phyloP scores from a whole-genome alignment of 345 rosid species.

The Eutrema heterophyllum region DNA sequence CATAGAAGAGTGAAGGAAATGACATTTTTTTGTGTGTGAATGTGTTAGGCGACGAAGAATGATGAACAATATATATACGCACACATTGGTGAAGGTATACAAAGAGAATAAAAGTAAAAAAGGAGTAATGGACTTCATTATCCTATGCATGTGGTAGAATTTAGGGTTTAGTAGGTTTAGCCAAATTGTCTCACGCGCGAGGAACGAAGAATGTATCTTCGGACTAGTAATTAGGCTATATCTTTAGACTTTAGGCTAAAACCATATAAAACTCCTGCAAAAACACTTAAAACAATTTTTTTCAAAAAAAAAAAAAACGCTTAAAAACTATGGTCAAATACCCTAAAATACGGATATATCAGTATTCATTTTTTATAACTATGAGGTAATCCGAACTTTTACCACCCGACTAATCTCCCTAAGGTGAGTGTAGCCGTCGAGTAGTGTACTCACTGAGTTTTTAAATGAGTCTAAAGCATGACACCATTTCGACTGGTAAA shows the following conservation, averaged over 20 bases:
- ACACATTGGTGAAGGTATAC: not conserved
- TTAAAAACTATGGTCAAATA: too few relatives aligned
- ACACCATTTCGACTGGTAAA: too few relatives aligned
- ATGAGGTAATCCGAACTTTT: too few relatives aligned
- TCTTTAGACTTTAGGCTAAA: not conserved
- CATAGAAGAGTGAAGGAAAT: not conserved
- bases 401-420: too few relatives aligned
- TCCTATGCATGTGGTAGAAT: conserved; percentile 9
- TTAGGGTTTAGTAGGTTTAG: conserved; percentile 21
- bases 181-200: conserved; percentile 23
- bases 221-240: not conserved
- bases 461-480: too few relatives aligned
- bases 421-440: too few relatives aligned
- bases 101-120: conserved; percentile 1
- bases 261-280: too few relatives aligned
- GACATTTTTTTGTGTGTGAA: conserved; percentile 8
- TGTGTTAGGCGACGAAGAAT: not conserved
- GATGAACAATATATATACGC: not conserved
- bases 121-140: conserved; percentile 12
- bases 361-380: too few relatives aligned
- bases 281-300: too few relatives aligned
- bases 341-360: too few relatives aligned
- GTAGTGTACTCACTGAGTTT: too few relatives aligned
- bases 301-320: too few relatives aligned
- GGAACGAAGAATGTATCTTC: not conserved